Base-by-base conservation (phyloP, 371 early-diverging fungal species). In the Mortierella sp. region DNA sequence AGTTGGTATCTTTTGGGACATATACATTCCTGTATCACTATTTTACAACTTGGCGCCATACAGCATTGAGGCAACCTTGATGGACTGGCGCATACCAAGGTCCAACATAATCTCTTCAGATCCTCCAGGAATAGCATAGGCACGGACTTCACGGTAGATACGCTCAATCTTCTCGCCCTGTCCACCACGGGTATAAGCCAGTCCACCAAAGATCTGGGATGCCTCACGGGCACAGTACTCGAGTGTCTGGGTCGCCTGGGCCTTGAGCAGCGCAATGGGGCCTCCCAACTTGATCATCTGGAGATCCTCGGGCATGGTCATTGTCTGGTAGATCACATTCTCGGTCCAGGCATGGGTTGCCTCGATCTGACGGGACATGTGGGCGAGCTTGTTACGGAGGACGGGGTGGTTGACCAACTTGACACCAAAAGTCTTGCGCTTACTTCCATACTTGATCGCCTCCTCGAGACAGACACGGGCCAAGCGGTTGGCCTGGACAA, bases 171-270 rank as follows among this genome's bases (percentile, higher is more conserved):
- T 93, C 89, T 96, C 97, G 32, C 95, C 98, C 87, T 96, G 96
- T 5, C 87, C 88, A 76, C 96, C 97, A 58, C 97, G 93, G 32
- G 96, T 93, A 83, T 96, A 97, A 4, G 96, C 88, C 35, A 97
- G 84, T 27, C 98, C 98, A 78, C 98, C 98, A 91, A 97, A 97
- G 84, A 97, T 96, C 87, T 97, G 98, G 3, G 95, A 92, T 4
- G 98, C 97, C 89, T 97, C 97, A 76, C 97, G 92, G 35, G 97
- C 97, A 81, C 96, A 96, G 87, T 83, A 96, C 83, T 97, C 97
- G 80, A 97, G 94, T 6, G 95, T 96, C 80, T 94, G 96, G 0
- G 98, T 96, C 11, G 93, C 79, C 87, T 97, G 96, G 11, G 96
- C 96, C 89, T 97, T 97, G 77, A 96, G 90, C 72, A 97, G 81